Evolutionary conservation across 106 monocot genomes (phyloP).

Genomic region (Hemerocallis citrina): DNA sequence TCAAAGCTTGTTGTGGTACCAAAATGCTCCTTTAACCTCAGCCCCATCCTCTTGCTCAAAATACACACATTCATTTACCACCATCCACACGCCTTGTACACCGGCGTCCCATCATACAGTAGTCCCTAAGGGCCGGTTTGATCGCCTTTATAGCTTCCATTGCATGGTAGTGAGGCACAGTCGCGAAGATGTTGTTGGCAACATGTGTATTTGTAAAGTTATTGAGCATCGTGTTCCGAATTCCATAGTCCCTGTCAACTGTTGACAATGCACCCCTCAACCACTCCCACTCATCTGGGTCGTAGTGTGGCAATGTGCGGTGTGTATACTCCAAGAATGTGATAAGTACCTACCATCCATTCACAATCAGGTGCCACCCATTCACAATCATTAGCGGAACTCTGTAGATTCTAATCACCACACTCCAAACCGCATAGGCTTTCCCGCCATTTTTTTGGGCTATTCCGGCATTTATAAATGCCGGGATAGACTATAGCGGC

Average conservation of each 20-base stretch:
- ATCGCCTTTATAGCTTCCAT: slow-evolving; percentile 68
- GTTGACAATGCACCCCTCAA: too few species aligned
- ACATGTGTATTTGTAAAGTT: too few species aligned
- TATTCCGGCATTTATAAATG: too few species aligned
- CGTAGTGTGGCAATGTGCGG: slow-evolving; percentile 65
- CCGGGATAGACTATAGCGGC: too few species aligned
- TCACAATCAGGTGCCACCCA: neutral
- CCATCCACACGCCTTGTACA: slow-evolving; percentile 55
- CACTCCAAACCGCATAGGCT: too few species aligned
- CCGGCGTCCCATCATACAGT: slow-evolving; percentile 50
- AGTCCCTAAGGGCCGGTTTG: slow-evolving; percentile 51
- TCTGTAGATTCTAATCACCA: slow-evolving; percentile 40
- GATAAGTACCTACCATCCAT: slow-evolving; percentile 18
- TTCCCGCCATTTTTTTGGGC: too few species aligned
- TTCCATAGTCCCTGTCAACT: slow-evolving; percentile 62
- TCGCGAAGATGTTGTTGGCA: slow-evolving; percentile 66
- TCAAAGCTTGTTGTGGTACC: slow-evolving; percentile 64
- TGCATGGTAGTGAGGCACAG: slow-evolving; percentile 78
- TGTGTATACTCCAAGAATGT: slow-evolving; percentile 78
- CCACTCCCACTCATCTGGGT: slow-evolving; percentile 74
- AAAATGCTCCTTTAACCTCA: slow-evolving; percentile 32
- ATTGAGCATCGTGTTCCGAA: slow-evolving; percentile 63
- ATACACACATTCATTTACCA: slow-evolving; percentile 56
- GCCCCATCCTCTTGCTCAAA: slow-evolving; percentile 28
- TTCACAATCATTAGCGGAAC: too few species aligned